Evolutionary conservation across 1,284 basidiomycete genomes (phyloP).

Genomic region (Pseudomicrostroma phylloplanum): DNA sequence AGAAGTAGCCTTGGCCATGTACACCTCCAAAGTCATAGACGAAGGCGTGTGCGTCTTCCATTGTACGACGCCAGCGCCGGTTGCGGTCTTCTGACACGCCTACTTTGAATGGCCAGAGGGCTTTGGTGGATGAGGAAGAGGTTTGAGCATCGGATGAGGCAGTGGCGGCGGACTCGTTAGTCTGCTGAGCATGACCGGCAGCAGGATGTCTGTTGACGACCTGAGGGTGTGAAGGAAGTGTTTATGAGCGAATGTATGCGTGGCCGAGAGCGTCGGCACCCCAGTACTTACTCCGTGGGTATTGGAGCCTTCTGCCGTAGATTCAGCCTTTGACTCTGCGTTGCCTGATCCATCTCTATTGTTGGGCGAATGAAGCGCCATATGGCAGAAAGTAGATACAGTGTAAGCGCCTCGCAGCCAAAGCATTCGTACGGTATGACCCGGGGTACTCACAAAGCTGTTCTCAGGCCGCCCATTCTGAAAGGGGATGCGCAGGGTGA

Average conservation of each 20-base stretch:
- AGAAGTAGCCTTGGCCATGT: slow-evolving; percentile 92
- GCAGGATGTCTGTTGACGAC: slow-evolving; percentile 22
- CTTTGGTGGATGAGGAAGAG: slow-evolving; percentile 52
- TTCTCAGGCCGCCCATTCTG: not conserved
- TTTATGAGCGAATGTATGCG: slow-evolving; percentile 8
- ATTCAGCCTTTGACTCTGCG: slow-evolving; percentile 69
- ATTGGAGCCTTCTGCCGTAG: slow-evolving; percentile 63
- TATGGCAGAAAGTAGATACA: not conserved
- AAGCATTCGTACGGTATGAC: not conserved
- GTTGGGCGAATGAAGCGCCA: not conserved
- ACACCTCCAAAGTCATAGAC: slow-evolving; percentile 86
- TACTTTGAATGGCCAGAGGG: slow-evolving; percentile 58
- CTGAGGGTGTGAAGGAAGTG: slow-evolving; percentile 17
- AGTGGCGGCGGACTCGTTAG: not conserved
- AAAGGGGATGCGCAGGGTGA: not conserved
- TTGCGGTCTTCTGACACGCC: slow-evolving; percentile 79
- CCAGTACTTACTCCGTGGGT: slow-evolving; percentile 64
- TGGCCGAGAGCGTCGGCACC: not conserved
- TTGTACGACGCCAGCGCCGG: slow-evolving; percentile 79
- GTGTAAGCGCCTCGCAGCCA: not conserved
- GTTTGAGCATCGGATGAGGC: not conserved
- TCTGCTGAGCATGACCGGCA: slow-evolving; percentile 21
- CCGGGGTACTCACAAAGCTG: not conserved
- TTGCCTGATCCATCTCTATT: slow-evolving; percentile 52
- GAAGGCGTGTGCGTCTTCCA: slow-evolving; percentile 97